Evolutionary conservation across 2,329 filamentous ascomycete species (phyloP).

Genomic region (Hymenoscyphus salicellus): DNA sequence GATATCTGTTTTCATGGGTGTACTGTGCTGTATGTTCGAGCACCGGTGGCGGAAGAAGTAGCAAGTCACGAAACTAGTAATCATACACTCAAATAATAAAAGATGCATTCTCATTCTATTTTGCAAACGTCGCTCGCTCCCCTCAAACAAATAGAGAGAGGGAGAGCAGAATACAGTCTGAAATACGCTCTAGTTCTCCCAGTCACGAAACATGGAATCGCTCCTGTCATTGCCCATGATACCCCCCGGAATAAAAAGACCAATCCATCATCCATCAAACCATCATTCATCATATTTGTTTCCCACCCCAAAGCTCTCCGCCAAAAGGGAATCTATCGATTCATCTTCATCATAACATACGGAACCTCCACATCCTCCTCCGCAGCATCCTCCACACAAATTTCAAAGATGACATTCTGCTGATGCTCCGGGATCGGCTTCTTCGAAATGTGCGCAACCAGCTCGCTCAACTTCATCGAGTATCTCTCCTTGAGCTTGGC

Average conservation of each 20-base stretch:
- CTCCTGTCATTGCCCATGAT: not conserved
- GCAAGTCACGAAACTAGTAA: too few relatives aligned
- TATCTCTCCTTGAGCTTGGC: constrained; percentile 76
- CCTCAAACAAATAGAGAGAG: not conserved
- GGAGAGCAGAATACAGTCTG: not conserved
- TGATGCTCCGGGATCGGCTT: constrained; percentile 88
- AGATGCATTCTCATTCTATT: not conserved
- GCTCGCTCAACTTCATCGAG: constrained; percentile 77
- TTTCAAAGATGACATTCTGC: constrained; percentile 94
- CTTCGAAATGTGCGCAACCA: constrained; percentile 86
- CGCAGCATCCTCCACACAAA: constrained; percentile 82
- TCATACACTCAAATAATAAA: too few relatives aligned
- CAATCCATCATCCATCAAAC: constrained; percentile 17
- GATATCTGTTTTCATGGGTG: too few relatives aligned
- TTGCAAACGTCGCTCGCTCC: not conserved
- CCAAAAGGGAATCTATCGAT: constrained; percentile 21
- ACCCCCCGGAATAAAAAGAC: not conserved
- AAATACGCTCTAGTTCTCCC: not conserved
- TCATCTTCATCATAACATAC: constrained; percentile 81
- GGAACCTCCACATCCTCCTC: constrained; percentile 96
- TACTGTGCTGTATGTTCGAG: too few relatives aligned
- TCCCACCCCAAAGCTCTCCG: not conserved
- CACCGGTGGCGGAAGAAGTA: too few relatives aligned
- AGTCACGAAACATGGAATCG: not conserved
- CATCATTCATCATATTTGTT: constrained; percentile 3